Base-by-base conservation (phyloP, 2,329 filamentous ascomycete genomes). In the Aschersonia sp. region DNA sequence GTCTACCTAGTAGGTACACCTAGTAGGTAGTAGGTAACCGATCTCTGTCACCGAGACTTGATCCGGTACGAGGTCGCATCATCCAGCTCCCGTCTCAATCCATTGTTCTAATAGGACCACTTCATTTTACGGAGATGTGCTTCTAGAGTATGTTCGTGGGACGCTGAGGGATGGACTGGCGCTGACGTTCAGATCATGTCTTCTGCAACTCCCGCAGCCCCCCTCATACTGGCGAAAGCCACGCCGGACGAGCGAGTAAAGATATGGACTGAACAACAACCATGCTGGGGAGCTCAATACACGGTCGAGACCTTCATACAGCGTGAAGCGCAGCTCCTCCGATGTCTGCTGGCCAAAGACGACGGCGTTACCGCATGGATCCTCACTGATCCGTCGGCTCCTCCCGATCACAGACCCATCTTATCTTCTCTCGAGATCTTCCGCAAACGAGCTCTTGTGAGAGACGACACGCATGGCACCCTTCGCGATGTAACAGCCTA, bases 351-450 rank as follows among this genome's bases (percentile, higher is more conserved):
- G 14, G 70, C 78, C 11, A 67, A 68, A 45, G 62, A 79, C 52
- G 75, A 73, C 40, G 79, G 80, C 40, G 67, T 83, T 51, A 72
- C 71, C 10, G 69, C 74, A 53, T 85, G 81, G 81, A 73, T 85
- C 47, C 70, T 85, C 32, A 80, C 76, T 48, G 54, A 46, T 48
- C 56, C 40, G 30, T 37, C 50, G 22, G 61, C 44, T 51, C 61
- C 52, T 2, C 64, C 67, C 0, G 60, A 68, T 30, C 54, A 63
- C 14, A 70, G 76, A 30, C 74, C 71, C 5, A 66, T 85, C 31
- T 70, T 83, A 29, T 77, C 78, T 4, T 76, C 75, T 31, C 83
- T 79, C 59, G 81, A 85, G 62, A 75, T 75, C 8, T 68, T 82
- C 46, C 71, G 72, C 50, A 84, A 84, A 62, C 68, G 68, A 32